phyloP scores from a whole-genome alignment of 1,284 basidiomycete species.

The Ganoderma boninense region DNA sequence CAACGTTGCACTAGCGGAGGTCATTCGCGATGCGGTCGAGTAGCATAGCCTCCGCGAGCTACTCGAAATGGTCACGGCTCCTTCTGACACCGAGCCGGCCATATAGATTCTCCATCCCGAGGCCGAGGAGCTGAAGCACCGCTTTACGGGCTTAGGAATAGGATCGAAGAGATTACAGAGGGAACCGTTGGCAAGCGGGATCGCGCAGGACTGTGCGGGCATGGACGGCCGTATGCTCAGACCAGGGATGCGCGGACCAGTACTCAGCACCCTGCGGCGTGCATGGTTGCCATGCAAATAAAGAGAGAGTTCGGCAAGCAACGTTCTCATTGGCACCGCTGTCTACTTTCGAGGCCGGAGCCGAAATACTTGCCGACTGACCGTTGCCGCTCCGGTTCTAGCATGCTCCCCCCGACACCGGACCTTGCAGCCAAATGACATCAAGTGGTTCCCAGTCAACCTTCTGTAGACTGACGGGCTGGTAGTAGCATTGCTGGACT shows the following conservation, averaged over 20 bases:
- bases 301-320: background rate
- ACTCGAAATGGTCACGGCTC: too few relatives aligned
- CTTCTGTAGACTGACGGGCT: too few relatives aligned
- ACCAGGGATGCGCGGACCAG: constrained; percentile 1
- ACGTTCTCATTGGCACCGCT: too few relatives aligned
- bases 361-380: too few relatives aligned
- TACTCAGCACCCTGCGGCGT: constrained; percentile 9
- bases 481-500: too few relatives aligned
- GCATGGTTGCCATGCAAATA: background rate
- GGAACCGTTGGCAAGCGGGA: constrained; percentile 8
- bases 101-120: constrained; percentile 60
- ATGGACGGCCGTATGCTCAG: constrained; percentile 9
- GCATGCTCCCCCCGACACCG: too few relatives aligned
- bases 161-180: constrained; percentile 35
- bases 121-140: constrained; percentile 65
- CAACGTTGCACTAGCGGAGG: too few relatives aligned
- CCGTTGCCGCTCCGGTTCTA: too few relatives aligned
- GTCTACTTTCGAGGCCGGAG: too few relatives aligned
- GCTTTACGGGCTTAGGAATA: constrained; percentile 60
- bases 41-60: constrained; percentile 60
- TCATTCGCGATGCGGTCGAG: constrained; percentile 65
- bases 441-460: too few relatives aligned
- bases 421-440: too few relatives aligned
- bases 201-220: constrained; percentile 21
- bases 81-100: too few relatives aligned